phyloP scores from a whole-genome alignment of 768 basidiomycete genomes.

The Pleurotus giganteus region DNA sequence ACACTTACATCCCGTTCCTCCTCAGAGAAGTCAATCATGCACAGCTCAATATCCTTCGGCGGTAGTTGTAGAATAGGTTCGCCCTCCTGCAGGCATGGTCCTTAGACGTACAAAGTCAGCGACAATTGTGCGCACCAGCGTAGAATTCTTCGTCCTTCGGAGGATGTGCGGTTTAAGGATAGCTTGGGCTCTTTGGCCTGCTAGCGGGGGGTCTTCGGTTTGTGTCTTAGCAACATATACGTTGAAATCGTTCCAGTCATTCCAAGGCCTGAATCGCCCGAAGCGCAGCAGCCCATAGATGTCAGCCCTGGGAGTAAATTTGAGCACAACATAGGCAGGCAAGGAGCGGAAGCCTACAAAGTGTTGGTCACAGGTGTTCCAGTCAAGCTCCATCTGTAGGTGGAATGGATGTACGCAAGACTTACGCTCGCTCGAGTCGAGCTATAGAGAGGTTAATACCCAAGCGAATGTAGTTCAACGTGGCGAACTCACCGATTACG shows the following conservation, averaged over 20 bases:
- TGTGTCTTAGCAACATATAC: conserved; percentile 54
- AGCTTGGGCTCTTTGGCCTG: conserved; percentile 64
- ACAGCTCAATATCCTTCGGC: conserved; percentile 56
- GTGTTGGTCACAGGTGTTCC: conserved; percentile 76
- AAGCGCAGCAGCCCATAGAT: conserved; percentile 72
- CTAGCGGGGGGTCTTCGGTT: conserved; percentile 54
- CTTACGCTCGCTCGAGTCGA: conserved; percentile 56
- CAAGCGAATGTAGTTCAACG: not conserved
- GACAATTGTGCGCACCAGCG: conserved; percentile 17
- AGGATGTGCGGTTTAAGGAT: conserved; percentile 66
- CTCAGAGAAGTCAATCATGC: conserved; percentile 56
- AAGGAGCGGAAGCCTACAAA: conserved; percentile 35
- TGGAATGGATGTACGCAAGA: conserved; percentile 57
- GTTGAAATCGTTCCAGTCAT: conserved; percentile 71
- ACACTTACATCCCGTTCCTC: conserved; percentile 62
- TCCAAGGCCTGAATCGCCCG: conserved; percentile 66
- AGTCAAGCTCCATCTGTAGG: conserved; percentile 77
- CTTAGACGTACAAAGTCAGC: not conserved
- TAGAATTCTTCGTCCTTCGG: conserved; percentile 71
- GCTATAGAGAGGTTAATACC: conserved; percentile 23
- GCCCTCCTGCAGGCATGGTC: conserved; percentile 43
- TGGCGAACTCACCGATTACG: conserved; percentile 48
- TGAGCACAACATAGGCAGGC: not conserved
- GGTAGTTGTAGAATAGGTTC: conserved; percentile 66
- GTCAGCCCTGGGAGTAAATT: conserved; percentile 47